Base-by-base conservation (phyloP, 208 protist genomes). In the Leishmania tropica region DNA sequence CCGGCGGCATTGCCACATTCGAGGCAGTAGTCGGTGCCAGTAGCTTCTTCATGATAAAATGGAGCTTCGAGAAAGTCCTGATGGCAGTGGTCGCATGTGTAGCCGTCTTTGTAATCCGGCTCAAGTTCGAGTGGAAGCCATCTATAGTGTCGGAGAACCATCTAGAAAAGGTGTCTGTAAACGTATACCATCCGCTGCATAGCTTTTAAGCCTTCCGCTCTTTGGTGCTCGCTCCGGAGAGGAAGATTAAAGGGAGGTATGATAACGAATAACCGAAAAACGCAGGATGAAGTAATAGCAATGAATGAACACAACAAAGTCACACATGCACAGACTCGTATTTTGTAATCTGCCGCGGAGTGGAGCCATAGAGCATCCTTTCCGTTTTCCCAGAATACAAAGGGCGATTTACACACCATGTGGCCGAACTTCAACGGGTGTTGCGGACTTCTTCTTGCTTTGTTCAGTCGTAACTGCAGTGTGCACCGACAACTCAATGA, bases 71-170 rank as follows among this genome's bases (percentile, higher is more conserved):
- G 56, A 67, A 89, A 86, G 24, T 88, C 81, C 15, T 78, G 73
- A 47, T 75, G 58, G 40, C 87, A 90, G 19, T 88, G 77, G 37
- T 90, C 87, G 48, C 87, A 90, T 11, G 81, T 86, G 71, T 82
- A 92, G 24, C 84, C 88, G 19, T 88, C 88, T 17, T 79, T 81
- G 74, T 89, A 91, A n/a, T 84, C 81, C 2, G 82, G 81, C 83
- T 86, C 81, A 19, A 84, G 28, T 60, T 84, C 83, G n/a, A 85
- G 76, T 65, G 88, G 88, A 60, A 91, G 78, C 81, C 84, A 89
- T 80, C 37, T 76, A 76, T 88, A 83, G 71, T 83, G 89, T 62
- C 84, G 78, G 75, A 90, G 85, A 21, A 90, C 82, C 79, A 84
- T 87, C 70, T 83, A 81, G 56, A 89, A 67, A 31, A 84, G 42